A percentile compares a stretch with the other conserved stretches of the same genome.
Evolutionary conservation across 257 asterid species (phyloP).

Genomic region (Lycium barbarum): DNA sequence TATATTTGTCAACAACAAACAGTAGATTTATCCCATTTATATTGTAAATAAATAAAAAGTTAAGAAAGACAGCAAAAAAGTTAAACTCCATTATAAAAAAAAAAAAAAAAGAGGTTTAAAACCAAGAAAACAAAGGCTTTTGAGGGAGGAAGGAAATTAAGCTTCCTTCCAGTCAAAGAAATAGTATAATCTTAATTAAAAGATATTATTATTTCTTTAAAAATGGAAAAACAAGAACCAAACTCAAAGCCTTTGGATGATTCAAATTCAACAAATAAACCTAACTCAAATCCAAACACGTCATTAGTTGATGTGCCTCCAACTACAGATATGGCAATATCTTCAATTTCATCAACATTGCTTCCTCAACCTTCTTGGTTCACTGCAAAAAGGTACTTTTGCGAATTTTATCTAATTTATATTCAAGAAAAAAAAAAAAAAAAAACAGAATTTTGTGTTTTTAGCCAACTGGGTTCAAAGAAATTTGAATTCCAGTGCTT

Average conservation of each 20-base stretch:
- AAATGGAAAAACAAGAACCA: constrained; percentile 45
- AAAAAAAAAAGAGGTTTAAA: not conserved
- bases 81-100: constrained; percentile 14
- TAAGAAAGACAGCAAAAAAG: constrained; percentile 19
- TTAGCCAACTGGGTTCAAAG: constrained; percentile 3
- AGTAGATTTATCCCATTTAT: constrained; percentile 25
- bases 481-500: not conserved
- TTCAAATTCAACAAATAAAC: constrained; percentile 29
- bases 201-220: not conserved
- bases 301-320: constrained; percentile 28
- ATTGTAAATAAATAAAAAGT: not conserved
- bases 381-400: constrained; percentile 48
- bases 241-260: constrained; percentile 35
- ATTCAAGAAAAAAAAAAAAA: too few species aligned
- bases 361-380: constrained; percentile 53
- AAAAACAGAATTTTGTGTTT: not conserved
- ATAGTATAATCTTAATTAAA: not conserved
- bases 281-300: constrained; percentile 13
- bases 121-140: not conserved
- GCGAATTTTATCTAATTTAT: not conserved
- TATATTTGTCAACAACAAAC: not conserved
- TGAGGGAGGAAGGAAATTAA: not conserved
- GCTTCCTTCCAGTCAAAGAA: constrained; percentile 28
- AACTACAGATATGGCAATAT: not conserved
- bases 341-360: constrained; percentile 36